phyloP scores from a whole-genome alignment of 805 yeast species.

The Teunomyces lycoperdinae region DNA sequence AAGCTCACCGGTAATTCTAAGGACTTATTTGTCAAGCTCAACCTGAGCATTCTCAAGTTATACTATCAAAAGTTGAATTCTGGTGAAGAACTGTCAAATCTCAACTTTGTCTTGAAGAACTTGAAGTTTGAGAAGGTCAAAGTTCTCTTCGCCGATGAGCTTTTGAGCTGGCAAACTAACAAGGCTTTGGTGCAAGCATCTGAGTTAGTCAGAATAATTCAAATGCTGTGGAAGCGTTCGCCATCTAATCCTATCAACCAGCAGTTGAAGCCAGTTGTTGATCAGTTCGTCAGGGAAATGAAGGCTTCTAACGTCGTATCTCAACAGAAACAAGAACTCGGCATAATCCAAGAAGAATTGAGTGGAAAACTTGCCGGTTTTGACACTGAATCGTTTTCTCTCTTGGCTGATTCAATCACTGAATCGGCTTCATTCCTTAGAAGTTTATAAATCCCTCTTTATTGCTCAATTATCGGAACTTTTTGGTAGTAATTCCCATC shows the following conservation, averaged over 20 bases:
- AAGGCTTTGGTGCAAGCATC: conserved; percentile 12
- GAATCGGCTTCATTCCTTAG: conserved; percentile 4
- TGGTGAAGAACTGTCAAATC: conserved; percentile 20
- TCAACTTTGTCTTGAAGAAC: conserved; percentile 30
- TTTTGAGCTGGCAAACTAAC: conserved; percentile 17
- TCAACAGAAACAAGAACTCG: conserved; percentile 4
- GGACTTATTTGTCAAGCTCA: conserved; percentile 23
- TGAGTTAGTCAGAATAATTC: conserved; percentile 9
- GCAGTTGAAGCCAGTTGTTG: conserved; percentile 8
- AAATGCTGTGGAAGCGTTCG: conserved; percentile 9
- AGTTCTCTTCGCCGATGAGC: conserved; percentile 10
- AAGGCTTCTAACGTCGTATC: conserved; percentile 6
- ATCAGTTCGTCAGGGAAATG: conserved; percentile 12
- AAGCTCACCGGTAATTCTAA: conserved; percentile 23
- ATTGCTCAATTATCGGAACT: conserved; percentile 1
- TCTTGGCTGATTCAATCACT: conserved; percentile 3
- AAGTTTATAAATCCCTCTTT: neutral
- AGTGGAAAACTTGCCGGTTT: neutral
- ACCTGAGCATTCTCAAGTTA: conserved; percentile 25
- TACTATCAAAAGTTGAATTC: conserved; percentile 17
- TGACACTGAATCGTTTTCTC: conserved; percentile 1
- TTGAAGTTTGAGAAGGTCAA: conserved; percentile 27
- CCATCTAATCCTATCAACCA: conserved; percentile 12
- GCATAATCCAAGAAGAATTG: conserved; percentile 3
- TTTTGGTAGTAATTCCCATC: conserved; percentile 15